Percentiles rank a stretch among this genome's conserved stretches.
Conservation (phyloP, 345 rosid genomes). For the Heritiera fomes region DNA sequence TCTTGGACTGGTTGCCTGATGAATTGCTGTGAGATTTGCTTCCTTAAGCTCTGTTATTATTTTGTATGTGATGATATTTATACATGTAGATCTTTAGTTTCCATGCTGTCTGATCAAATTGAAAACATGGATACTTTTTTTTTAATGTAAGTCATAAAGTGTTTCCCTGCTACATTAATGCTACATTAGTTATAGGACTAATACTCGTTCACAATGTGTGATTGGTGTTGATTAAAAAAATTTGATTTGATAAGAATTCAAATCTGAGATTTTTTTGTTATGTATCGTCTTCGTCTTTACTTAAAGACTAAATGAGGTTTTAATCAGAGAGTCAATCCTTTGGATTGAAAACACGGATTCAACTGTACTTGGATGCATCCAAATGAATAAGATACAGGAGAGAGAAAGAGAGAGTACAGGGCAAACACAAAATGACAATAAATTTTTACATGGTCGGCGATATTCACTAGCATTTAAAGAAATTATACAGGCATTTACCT, state of each 20-base stretch:
- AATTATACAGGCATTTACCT: conserved; percentile 28
- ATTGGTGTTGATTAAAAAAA: too few relatives aligned
- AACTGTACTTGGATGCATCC: background rate
- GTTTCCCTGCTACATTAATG: too few relatives aligned
- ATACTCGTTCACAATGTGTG: too few relatives aligned
- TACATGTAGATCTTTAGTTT: background rate
- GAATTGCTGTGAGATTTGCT: conserved; percentile 6
- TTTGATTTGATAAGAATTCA: too few relatives aligned
- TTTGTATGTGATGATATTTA: conserved; percentile 19
- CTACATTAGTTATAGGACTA: too few relatives aligned
- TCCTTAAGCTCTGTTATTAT: background rate
- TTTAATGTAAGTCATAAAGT: too few relatives aligned
- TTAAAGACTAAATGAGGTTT: too few relatives aligned
- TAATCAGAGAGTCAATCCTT: too few relatives aligned
- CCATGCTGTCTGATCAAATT: background rate
- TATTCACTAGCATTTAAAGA: conserved; percentile 3
- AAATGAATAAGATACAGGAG: background rate
- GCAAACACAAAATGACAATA: background rate
- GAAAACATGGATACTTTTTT: background rate
- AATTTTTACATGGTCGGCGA: conserved; percentile 18
- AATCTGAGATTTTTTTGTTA: too few relatives aligned
- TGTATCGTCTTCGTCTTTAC: too few relatives aligned
- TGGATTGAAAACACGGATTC: background rate
- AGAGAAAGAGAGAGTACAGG: background rate
- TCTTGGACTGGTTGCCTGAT: background rate